phyloP scores from a whole-genome alignment of 1,284 basidiomycete species.

The Golubevia pallescens region DNA sequence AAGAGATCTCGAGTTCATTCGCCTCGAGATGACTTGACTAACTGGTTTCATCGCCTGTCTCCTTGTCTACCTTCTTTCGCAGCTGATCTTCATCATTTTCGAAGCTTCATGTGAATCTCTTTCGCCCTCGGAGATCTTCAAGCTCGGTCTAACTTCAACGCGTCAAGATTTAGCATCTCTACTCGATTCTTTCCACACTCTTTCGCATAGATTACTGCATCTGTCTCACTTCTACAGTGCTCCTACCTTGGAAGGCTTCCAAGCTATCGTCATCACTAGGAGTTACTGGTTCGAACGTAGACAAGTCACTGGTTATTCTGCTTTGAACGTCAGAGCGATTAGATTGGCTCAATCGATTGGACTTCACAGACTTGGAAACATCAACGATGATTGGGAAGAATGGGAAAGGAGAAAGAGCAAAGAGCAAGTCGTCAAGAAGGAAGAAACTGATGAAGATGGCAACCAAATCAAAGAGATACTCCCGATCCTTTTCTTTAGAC shows the following conservation, averaged over 20 bases:
- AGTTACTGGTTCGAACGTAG: conserved; percentile 30
- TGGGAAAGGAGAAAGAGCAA: neutral
- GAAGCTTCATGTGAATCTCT: conserved; percentile 32
- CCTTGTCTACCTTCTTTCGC: conserved; percentile 20
- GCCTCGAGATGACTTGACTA: no score
- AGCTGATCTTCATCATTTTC: conserved; percentile 24
- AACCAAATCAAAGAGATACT: no score
- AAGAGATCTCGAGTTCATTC: no score
- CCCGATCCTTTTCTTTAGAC: no score
- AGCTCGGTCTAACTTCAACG: conserved; percentile 21
- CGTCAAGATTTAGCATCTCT: conserved; percentile 19
- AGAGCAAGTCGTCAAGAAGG: conserved; percentile 24
- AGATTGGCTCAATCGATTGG: conserved; percentile 8
- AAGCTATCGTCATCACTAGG: conserved; percentile 24
- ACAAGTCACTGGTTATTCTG: neutral
- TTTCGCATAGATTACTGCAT: conserved; percentile 21
- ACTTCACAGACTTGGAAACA: conserved; percentile 1
- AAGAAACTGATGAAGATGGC: conserved; percentile 11
- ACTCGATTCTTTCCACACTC: conserved; percentile 11
- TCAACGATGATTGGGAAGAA: conserved; percentile 4
- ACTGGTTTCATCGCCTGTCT: conserved; percentile 4
- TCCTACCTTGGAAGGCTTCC: conserved; percentile 29
- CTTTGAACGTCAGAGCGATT: neutral
- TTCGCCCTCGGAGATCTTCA: conserved; percentile 26
- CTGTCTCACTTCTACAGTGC: conserved; percentile 5